Evolutionary conservation across 805 yeast species (phyloP).

Genomic region (Brettanomyces nanus): DNA sequence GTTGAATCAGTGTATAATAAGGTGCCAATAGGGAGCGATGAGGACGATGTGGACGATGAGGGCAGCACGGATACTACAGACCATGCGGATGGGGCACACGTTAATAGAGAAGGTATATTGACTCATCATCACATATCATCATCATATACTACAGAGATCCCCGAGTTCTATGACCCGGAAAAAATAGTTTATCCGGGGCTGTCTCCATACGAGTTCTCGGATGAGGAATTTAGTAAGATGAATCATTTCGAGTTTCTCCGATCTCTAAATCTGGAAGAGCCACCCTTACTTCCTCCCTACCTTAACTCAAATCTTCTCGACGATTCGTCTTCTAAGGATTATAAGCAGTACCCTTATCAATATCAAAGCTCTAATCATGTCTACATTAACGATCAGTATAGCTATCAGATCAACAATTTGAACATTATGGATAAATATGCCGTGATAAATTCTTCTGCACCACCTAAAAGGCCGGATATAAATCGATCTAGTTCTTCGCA

Average conservation of each 20-base stretch:
- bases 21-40: constrained; percentile 13
- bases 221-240: constrained; percentile 25
- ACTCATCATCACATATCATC: too few relatives aligned
- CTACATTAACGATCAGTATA: constrained; percentile 24
- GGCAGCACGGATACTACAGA: constrained; percentile 3
- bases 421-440: constrained; percentile 29
- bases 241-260: constrained; percentile 28
- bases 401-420: constrained; percentile 27
- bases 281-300: constrained; percentile 32
- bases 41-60: constrained; percentile 1
- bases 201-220: constrained; percentile 27
- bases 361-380: constrained; percentile 30
- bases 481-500: neutral
- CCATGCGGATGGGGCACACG: constrained; percentile 5
- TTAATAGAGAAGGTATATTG: neutral
- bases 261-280: constrained; percentile 22
- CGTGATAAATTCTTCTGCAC: constrained; percentile 7
- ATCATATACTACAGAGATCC: constrained; percentile 24
- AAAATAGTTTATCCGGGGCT: constrained; percentile 24
- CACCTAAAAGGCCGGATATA: constrained; percentile 2
- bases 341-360: constrained; percentile 24
- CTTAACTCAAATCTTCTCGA: constrained; percentile 30
- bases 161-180: constrained; percentile 25
- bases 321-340: constrained; percentile 24
- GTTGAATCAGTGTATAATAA: constrained; percentile 18